Base-by-base conservation (phyloP, 208 protist species). In the Tritrichomonas musculus region DNA sequence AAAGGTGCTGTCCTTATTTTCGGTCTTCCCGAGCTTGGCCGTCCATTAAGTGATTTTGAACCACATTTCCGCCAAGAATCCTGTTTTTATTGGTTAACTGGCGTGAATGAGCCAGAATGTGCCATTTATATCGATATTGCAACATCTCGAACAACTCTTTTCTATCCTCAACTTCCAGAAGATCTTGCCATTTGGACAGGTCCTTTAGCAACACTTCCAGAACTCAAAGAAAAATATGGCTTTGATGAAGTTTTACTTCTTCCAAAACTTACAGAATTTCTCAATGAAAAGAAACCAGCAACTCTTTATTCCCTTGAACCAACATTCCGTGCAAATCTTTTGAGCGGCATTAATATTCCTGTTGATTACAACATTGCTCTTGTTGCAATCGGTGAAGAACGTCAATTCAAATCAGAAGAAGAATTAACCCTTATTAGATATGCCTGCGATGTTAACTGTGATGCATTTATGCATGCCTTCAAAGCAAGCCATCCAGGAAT, bases 361-460 rank as follows among this genome's bases (percentile, higher is more conserved):
- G 27, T 88, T 30, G 77, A 88, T 30, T 53, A 57, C 17, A 22
- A 53, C 0, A 47, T 33, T 13, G 44, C 47, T 20, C 44, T 82
- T 33, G 72, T 92, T 30, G 66, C 72, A 36, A 57, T 94, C 39
- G 55, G 39, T 49, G 93, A 94, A 92, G 27, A 44, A 13, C 93
- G 93, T 33, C 60, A 93, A 39, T 66, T 94, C 64, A 94, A 94
- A 44, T 73, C 77, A 47, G 72, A 53, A 8, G 50, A 72, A 47
- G 93, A 94, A 55, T 57, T 94, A 11, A 65, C 39, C 4, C 36
- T 94, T 22, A 82, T 94, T 22, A 8, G 66, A 92, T 65, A 92
- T 47, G 75, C 66, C 25, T 77, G 72, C 73, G 49, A 94, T 49
- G 57, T 94, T 49, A 94, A 92, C 73, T 55, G 41, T 25, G 53